Base-by-base conservation (phyloP, 2,329 filamentous ascomycete genomes). In the Xylaria sp. region DNA sequence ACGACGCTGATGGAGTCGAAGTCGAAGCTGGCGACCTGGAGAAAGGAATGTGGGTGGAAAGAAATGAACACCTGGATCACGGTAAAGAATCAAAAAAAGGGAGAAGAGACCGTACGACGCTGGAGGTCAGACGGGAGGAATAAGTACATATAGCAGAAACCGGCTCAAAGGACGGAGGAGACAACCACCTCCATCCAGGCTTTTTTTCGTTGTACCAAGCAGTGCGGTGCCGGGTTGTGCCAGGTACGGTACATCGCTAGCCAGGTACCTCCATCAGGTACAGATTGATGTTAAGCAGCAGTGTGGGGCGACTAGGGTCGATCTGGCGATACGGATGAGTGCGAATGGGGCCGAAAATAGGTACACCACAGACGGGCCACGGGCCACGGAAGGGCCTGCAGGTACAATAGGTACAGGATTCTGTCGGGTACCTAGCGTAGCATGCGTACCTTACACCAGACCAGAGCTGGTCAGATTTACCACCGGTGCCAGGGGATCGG, bases 21-120 rank as follows among this genome's bases (percentile, higher is more conserved):
- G 58, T 76, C 74, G 74, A 75, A 72, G 69, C 74, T 78, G 75
- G 75, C 75, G 72, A 78, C 75, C 76, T 69, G 64, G 54, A 72
- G 66, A 72, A 77, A 78, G 72, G 76, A 75, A 75, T 74, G 75
- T 72, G 68, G 69, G 62, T 68, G 69, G 66, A 61, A 69, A 65
- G 69, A 70, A 69, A 68, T 65, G 39, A 67, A 65, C 67, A 71
- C 47, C 62, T 69, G 64, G 68, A 67, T 62, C 51, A 67, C 63
- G 61, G 66, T 64, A 48, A 56, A 61, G 45, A 59, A 70, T 47
- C 51, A 34, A 69, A 69, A 67, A 69, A 27, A 27, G 24, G 61
- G 64, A 57, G 54, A 65, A 68, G 45, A 58, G 55, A 68, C 61
- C 47, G 56, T 55, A 67, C 53, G 51, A 66, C 60, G 56, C 48